Evolutionary conservation across 148 eudicot species (phyloP), one percentile per base, ranked within the genome.

Genomic region (Rhododendron molle): DNA sequence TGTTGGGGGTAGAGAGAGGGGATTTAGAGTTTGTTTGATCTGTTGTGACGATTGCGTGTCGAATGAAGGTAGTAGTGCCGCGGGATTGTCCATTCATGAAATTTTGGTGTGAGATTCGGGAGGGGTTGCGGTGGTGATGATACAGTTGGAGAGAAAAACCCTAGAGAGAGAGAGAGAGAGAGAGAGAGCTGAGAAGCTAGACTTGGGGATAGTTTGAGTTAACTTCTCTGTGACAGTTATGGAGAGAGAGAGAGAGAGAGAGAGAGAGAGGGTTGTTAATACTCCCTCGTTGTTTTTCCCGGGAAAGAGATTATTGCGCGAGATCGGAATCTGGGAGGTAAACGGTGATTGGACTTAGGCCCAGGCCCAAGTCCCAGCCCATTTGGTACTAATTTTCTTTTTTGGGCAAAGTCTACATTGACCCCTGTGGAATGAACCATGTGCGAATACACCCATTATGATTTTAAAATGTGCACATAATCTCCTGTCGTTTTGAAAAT

Each of bases 11-110:
- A 12, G 9, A 26, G 30, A 1, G 88, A 26, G 65, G 84, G 74
- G 2, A 89, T 58, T 87, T 3, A 62, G 85, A 11, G 91, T 87
- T 80, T 83, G 83, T 40, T 83, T 88, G 2, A 90, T 73, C 21
- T 86, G 91, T 23, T 86, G 84, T 81, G 87, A 14, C 23, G 81
- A 73, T 81, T 81, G 74, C 80, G 76, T 38, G 16, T 83, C 80
- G 0, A 36, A 0, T 52, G 80, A 36, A 71, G 72, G 43, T 79
- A 2, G 56, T 52, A 2, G 4, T 52, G 87, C 32, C 32, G 80
- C 50, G 80, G 85, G 69, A 52, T 34, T 83, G 80, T 83, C 85
- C 85, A 83, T 83, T 18, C 32, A 10, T 18, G 9, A 44, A 28
- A 82, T 81, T 34, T 16, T 58, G 47, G n/a, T 5, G 38, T 2